Evolutionary conservation across 495 filamentous ascomycete species (phyloP).

Genomic region (Penicillium tannophilum): DNA sequence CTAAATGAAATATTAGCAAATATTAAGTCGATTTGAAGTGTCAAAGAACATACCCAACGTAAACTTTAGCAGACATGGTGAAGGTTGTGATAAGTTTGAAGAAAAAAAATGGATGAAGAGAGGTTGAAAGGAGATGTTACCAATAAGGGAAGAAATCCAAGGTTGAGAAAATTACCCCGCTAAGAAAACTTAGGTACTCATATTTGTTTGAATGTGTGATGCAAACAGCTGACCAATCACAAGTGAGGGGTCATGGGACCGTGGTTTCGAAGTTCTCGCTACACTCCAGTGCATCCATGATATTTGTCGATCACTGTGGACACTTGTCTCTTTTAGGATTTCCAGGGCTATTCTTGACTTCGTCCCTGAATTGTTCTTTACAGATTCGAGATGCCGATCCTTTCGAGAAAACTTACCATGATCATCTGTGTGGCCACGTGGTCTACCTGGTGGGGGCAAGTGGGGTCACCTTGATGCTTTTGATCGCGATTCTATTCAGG

Average conservation of each 20-base stretch:
- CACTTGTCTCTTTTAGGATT: background rate
- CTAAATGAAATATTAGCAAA: constrained; percentile 1
- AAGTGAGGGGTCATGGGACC: background rate
- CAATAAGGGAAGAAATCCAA: background rate
- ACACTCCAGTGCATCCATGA: background rate
- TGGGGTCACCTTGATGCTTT: background rate
- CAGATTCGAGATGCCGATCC: background rate
- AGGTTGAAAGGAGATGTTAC: background rate
- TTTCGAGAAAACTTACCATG: background rate
- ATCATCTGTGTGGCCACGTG: constrained; percentile 1
- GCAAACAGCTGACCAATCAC: background rate
- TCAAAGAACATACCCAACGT: constrained; percentile 15
- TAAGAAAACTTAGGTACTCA: background rate
- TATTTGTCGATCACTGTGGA: background rate
- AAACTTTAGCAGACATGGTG: constrained; percentile 22
- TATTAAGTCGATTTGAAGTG: background rate
- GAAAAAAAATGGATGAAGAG: background rate
- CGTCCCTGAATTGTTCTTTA: background rate
- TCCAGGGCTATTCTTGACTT: background rate
- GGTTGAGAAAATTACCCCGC: constrained; percentile 2
- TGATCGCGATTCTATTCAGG: background rate
- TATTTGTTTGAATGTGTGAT: background rate
- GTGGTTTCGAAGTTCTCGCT: background rate
- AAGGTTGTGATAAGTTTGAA: constrained; percentile 1
- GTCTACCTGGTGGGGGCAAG: background rate